Base-by-base conservation (phyloP, 2,329 filamentous ascomycete genomes). In the Exophiala aquamarina region DNA sequence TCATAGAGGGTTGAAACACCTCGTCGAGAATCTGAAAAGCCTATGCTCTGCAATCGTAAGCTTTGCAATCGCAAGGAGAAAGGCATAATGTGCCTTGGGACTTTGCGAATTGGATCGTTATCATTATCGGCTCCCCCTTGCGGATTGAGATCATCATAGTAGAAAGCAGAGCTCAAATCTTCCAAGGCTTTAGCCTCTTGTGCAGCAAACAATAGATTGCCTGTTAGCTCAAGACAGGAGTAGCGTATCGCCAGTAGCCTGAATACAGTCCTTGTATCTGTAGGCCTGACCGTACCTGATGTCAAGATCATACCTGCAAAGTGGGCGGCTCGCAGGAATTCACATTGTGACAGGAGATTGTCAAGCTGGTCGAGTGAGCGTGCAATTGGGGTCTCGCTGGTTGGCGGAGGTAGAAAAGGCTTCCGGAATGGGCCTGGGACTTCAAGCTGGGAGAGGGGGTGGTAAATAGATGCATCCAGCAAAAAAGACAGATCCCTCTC, bases 1-100 rank as follows among this genome's bases (percentile, higher is more conserved):
- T 95, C 90, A 63, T 95, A 95, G 64, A 95, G 89, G 35, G 87
- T 87, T 76, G 93, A 92, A 47, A 98, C 84, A 3, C 88, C 87
- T 52, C 91, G 79, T 3, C 92, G 78, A 40, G 84, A 81, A 67
- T 98, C 93, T 3, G 85, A 85, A 55, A 93, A 94, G 1, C 89
- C 89, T 36, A 95, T 79, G 0, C 88, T 89, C 58, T 95, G 89
- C 15, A 97, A 76, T 1, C 91, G 80, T 7, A 96, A 86, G 5
- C 86, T 84, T 13, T 97, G 76, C 2, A 96, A 78, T 5, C 93
- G 82, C 42, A 98, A 76, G 33, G 86, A 79, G 91, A 93, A 98
- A 0, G 92, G 92, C 0, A 92, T 86, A 1, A 95, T 76, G 63
- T 86, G 85, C 44, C 70, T 68, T 80, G 82, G 78, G 77, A 87